Conservation (phyloP, 495 filamentous ascomycete genomes). For the Pyrenopolyporus hunteri region DNA sequence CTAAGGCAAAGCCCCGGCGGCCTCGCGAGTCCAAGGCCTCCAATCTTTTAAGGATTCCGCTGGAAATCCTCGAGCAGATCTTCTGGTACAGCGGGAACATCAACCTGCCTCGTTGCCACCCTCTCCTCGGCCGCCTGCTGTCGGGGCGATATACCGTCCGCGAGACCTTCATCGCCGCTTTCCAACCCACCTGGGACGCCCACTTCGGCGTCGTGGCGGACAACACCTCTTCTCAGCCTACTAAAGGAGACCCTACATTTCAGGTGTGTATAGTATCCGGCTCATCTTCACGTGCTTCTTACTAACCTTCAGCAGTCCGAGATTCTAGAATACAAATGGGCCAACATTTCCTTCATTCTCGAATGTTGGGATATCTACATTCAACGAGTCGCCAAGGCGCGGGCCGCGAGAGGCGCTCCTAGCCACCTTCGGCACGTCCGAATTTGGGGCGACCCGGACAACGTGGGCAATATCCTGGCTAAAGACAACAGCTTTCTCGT, state of each 20-base stretch:
- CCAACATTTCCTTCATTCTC: constrained; percentile 38
- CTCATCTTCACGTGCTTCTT: not conserved
- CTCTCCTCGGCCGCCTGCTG: constrained; percentile 43
- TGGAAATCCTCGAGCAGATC: constrained; percentile 52
- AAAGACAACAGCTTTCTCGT: not conserved
- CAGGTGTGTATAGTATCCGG: constrained; percentile 38
- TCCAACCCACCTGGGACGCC: constrained; percentile 48
- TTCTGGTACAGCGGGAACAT: constrained; percentile 47
- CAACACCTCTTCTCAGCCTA: not conserved
- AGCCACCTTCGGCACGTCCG: not conserved
- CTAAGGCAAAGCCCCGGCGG: constrained; percentile 12
- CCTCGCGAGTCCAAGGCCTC: constrained; percentile 28
- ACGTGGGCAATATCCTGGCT: not conserved
- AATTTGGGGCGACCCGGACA: constrained; percentile 24
- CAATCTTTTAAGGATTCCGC: constrained; percentile 45
- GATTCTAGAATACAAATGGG: constrained; percentile 43
- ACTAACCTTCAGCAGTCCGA: constrained; percentile 38
- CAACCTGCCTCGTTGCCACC: constrained; percentile 46
- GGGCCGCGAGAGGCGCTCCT: not conserved
- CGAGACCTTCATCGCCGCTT: constrained; percentile 42
- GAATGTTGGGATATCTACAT: constrained; percentile 32
- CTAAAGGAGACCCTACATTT: constrained; percentile 39
- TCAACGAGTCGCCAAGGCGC: constrained; percentile 4
- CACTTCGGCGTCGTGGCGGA: constrained; percentile 36
- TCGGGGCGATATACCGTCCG: constrained; percentile 38